A percentile compares a stretch with the other conserved stretches of the same genome.
phyloP scores from a whole-genome alignment of 306 rosid species.

The Glycine tomentella region DNA sequence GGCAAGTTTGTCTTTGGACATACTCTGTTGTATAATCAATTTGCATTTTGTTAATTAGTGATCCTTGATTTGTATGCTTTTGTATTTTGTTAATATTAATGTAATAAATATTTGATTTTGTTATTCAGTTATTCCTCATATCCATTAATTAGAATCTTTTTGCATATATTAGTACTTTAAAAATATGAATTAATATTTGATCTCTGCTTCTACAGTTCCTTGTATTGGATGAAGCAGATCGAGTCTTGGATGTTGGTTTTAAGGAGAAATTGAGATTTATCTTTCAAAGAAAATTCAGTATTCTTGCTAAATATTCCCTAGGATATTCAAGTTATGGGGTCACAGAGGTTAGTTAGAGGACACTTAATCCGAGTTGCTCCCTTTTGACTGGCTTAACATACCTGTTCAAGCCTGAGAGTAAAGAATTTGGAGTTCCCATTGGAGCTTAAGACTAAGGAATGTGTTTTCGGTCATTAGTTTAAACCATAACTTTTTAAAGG shows the following conservation, averaged over 20 bases:
- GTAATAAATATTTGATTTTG: not conserved
- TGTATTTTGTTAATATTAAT: not conserved
- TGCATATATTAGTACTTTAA: too few species aligned
- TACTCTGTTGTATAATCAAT: slow-evolving; percentile 27
- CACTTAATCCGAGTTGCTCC: too few species aligned
- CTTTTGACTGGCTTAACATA: too few species aligned
- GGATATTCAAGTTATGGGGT: too few species aligned
- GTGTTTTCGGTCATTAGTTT: too few species aligned
- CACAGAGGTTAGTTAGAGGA: too few species aligned
- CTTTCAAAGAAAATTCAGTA: slow-evolving; percentile 44
- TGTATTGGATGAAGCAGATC: slow-evolving; percentile 95
- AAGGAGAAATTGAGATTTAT: slow-evolving; percentile 81
- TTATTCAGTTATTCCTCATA: not conserved
- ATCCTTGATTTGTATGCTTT: slow-evolving; percentile 12
- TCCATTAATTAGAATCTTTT: slow-evolving; percentile 25
- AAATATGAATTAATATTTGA: slow-evolving; percentile 2
- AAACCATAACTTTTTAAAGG: too few species aligned
- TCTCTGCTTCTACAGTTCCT: slow-evolving; percentile 62
- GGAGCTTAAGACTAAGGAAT: too few species aligned
- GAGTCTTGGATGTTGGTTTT: slow-evolving; percentile 82
- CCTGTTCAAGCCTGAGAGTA: too few species aligned
- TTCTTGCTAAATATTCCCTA: too few species aligned
- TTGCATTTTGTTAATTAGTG: slow-evolving; percentile 6
- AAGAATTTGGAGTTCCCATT: too few species aligned
- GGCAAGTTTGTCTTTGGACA: slow-evolving; percentile 61